Evolutionary conservation across 2,329 filamentous ascomycete genomes (phyloP).

Genomic region (Dryadomyces quercivorus): DNA sequence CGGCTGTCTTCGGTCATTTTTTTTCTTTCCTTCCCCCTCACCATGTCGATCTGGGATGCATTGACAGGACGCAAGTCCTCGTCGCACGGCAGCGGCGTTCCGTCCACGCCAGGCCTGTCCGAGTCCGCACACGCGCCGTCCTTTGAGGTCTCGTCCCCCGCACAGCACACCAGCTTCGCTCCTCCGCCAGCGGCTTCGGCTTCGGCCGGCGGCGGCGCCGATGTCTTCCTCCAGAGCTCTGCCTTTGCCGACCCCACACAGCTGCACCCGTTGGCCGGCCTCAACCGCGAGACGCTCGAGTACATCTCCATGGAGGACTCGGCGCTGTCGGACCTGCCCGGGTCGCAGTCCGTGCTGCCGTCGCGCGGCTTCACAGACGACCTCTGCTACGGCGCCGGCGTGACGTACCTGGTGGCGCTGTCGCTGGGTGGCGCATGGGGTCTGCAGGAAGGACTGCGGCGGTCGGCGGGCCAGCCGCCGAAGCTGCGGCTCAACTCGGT

Average conservation of each 20-base stretch:
- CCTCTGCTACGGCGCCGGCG: constrained; percentile 91
- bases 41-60: constrained; percentile 48
- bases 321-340: constrained; percentile 72
- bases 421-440: constrained; percentile 85
- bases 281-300: constrained; percentile 87
- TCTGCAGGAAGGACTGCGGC: constrained; percentile 74
- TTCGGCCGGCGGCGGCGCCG: constrained; percentile 51
- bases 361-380: constrained; percentile 97
- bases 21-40: background rate
- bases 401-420: constrained; percentile 84
- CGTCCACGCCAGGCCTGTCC: constrained; percentile 24
- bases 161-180: constrained; percentile 38
- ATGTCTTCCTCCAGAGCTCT: constrained; percentile 70
- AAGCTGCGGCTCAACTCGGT: constrained; percentile 90
- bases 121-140: constrained; percentile 25
- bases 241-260: constrained; percentile 74
- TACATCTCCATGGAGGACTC: constrained; percentile 93
- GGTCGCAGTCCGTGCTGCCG: constrained; percentile 75
- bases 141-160: constrained; percentile 35
- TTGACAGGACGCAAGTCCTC: constrained; percentile 45
- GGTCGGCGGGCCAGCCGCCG: constrained; percentile 65
- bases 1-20: background rate
- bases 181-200: constrained; percentile 20
- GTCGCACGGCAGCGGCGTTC: constrained; percentile 8
- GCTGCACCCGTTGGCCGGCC: constrained; percentile 84